Evolutionary conservation across 1,139 yeast species (phyloP).

Genomic region (Zygoascus sp.): DNA sequence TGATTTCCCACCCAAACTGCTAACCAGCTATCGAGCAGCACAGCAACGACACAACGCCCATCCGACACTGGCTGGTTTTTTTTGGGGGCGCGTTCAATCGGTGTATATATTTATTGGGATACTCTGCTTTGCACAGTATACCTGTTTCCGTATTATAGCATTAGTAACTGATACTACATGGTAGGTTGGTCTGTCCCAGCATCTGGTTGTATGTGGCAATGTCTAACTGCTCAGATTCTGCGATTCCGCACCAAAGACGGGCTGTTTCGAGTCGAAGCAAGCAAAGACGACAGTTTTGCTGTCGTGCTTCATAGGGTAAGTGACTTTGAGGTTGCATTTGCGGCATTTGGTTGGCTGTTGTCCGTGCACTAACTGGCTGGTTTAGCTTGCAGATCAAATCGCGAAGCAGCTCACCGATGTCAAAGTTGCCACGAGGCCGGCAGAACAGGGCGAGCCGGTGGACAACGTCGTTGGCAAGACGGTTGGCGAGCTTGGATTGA

Average conservation of each 20-base stretch:
- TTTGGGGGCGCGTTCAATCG: no score
- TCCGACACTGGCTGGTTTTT: no score
- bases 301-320: slow-evolving; percentile 45
- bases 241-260: slow-evolving; percentile 86
- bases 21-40: no score
- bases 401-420: slow-evolving; percentile 24
- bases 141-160: no score
- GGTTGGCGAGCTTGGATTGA: slow-evolving; percentile 51
- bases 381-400: slow-evolving; percentile 27
- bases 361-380: no score
- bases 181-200: not conserved
- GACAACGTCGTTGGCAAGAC: slow-evolving; percentile 44
- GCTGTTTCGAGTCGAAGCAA: slow-evolving; percentile 61
- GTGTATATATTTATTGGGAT: no score
- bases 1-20: not conserved
- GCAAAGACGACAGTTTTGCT: slow-evolving; percentile 46
- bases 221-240: slow-evolving; percentile 53
- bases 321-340: no score
- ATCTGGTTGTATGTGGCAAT: not conserved
- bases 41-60: no score
- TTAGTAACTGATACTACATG: no score
- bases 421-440: slow-evolving; percentile 40
- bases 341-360: no score
- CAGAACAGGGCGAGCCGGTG: slow-evolving; percentile 46
- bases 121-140: no score